Conservation (phyloP, 345 rosid genomes). For the Populus ilicifolia region DNA sequence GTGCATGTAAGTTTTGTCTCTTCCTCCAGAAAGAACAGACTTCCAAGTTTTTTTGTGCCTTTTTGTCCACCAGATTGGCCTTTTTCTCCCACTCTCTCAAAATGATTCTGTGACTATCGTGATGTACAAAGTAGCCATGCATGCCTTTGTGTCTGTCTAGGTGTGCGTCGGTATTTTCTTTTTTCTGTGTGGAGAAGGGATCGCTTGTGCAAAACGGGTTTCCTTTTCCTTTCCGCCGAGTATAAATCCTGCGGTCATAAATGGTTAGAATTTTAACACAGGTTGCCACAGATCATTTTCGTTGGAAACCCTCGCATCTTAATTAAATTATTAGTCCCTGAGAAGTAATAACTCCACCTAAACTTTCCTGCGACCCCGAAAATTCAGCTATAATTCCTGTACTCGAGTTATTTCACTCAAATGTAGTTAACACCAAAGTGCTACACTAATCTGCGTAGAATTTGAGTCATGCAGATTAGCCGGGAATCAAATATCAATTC, state of each 20-base stretch:
- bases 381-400: background rate
- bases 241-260: background rate
- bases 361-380: background rate
- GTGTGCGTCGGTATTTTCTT: background rate
- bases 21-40: background rate
- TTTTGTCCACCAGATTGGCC: too few relatives aligned
- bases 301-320: background rate
- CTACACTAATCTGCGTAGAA: background rate
- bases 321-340: background rate
- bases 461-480: background rate
- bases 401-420: background rate
- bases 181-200: background rate
- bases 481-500: background rate
- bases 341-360: too few relatives aligned
- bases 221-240: background rate
- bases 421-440: background rate
- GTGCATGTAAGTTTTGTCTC: conserved; percentile 42
- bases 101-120: background rate
- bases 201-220: background rate
- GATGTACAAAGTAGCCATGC: background rate
- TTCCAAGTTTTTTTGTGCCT: background rate
- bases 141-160: background rate
- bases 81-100: background rate
- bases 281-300: conserved; percentile 6
- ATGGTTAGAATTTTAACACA: background rate